Conservation (phyloP, 75 land plant species). For the Cupressus sempervirens region DNA sequence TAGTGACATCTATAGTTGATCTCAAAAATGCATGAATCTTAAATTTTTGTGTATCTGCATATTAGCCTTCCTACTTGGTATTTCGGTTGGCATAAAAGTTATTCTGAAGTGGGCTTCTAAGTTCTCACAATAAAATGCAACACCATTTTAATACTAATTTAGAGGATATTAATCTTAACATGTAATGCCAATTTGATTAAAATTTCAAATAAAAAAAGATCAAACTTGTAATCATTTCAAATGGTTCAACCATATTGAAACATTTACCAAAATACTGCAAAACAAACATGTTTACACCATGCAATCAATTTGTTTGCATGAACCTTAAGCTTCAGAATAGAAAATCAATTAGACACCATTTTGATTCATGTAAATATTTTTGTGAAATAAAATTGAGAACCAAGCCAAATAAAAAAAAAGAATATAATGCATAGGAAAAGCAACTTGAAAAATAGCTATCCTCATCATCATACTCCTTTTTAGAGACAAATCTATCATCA, state of each 20-base stretch:
- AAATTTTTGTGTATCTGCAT: too few relatives aligned
- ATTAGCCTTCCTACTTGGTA: background rate
- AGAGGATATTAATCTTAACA: background rate
- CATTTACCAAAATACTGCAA: background rate
- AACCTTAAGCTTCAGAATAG: background rate
- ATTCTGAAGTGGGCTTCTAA: background rate
- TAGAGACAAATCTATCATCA: conserved; percentile 17
- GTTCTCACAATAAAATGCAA: background rate
- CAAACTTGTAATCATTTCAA: background rate
- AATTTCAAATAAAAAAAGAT: background rate
- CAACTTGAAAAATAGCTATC: conserved; percentile 38
- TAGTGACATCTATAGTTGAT: too few relatives aligned
- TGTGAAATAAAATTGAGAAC: background rate
- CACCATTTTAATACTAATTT: background rate
- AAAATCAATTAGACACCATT: background rate
- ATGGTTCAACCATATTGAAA: background rate
- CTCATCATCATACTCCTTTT: conserved; percentile 26
- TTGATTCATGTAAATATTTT: background rate
- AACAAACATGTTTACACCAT: background rate
- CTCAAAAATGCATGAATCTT: too few relatives aligned
- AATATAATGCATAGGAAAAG: background rate
- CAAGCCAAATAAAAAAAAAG: background rate
- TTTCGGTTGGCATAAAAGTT: background rate
- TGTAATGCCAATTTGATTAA: background rate
- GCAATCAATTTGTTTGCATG: background rate